Percentiles rank a stretch among this genome's conserved stretches.
Conservation (phyloP, 2,329 filamentous ascomycete genomes). For the Cercospora beticola region DNA sequence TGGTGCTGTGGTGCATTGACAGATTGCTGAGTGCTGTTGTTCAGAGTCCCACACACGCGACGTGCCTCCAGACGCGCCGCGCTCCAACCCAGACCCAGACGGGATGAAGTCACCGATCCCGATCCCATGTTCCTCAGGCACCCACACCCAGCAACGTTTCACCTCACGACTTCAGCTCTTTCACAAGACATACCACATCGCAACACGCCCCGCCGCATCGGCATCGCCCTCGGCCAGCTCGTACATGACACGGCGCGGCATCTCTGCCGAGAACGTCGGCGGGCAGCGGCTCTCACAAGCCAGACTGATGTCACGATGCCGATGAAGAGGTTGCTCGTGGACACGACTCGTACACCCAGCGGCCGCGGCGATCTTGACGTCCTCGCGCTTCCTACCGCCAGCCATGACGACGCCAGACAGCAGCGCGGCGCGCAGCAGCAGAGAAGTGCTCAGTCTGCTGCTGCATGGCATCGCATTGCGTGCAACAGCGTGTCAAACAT, state of each 20-base stretch:
- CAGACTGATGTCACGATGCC: conserved; percentile 11
- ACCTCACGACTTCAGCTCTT: background rate
- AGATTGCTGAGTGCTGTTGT: conserved; percentile 10
- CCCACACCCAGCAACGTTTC: background rate
- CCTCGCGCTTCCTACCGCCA: conserved; percentile 8
- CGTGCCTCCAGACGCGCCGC: background rate
- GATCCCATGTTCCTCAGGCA: background rate
- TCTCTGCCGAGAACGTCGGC: background rate
- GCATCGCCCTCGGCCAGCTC: background rate
- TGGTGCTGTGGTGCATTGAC: background rate
- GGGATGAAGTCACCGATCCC: background rate
- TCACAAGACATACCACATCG: background rate
- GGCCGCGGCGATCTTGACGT: conserved; percentile 11
- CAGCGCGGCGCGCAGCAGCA: background rate
- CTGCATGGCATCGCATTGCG: background rate
- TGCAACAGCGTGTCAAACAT: background rate
- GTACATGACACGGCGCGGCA: background rate
- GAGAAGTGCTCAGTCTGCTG: background rate
- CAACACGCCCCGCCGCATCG: background rate
- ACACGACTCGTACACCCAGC: conserved; percentile 13
- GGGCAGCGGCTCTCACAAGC: background rate
- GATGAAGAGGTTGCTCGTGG: conserved; percentile 1
- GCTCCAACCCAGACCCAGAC: background rate
- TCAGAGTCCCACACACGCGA: background rate
- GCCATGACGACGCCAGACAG: conserved; percentile 4